Evolutionary conservation across 2,329 filamentous ascomycete genomes (phyloP).

Genomic region (Trichophyton verrucosum): DNA sequence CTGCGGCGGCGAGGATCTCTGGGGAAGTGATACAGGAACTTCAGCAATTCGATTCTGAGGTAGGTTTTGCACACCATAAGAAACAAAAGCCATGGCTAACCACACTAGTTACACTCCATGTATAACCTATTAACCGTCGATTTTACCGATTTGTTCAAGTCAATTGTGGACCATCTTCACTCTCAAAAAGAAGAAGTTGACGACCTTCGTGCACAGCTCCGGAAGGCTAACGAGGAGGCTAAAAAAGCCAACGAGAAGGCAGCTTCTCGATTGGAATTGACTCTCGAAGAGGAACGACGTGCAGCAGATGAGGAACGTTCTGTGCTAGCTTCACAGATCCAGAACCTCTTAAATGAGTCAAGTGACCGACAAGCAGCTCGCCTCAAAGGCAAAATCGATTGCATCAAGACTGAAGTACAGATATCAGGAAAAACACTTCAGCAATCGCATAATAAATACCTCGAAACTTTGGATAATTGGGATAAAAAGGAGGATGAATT

Average conservation of each 20-base stretch:
- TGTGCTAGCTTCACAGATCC: constrained; percentile 62
- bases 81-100: constrained; percentile 13
- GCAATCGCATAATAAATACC: constrained; percentile 53
- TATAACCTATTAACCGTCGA: constrained; percentile 75
- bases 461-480: constrained; percentile 63
- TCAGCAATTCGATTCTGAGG: constrained; percentile 63
- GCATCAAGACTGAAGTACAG: constrained; percentile 52
- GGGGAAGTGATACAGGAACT: constrained; percentile 81
- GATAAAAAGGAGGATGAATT: constrained; percentile 54
- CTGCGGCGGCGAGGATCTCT: constrained; percentile 76
- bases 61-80: constrained; percentile 18
- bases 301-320: constrained; percentile 62
- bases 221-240: constrained; percentile 55
- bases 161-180: constrained; percentile 60
- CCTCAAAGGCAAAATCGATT: constrained; percentile 49
- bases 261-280: constrained; percentile 53
- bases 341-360: constrained; percentile 60
- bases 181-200: constrained; percentile 68
- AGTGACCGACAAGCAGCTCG: constrained; percentile 62
- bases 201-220: constrained; percentile 57
- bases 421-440: constrained; percentile 54
- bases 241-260: constrained; percentile 56
- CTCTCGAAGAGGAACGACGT: constrained; percentile 63
- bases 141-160: constrained; percentile 75
- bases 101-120: constrained; percentile 58